phyloP scores from a whole-genome alignment of 805 yeast species.

The Lipomyces mesembrius region DNA sequence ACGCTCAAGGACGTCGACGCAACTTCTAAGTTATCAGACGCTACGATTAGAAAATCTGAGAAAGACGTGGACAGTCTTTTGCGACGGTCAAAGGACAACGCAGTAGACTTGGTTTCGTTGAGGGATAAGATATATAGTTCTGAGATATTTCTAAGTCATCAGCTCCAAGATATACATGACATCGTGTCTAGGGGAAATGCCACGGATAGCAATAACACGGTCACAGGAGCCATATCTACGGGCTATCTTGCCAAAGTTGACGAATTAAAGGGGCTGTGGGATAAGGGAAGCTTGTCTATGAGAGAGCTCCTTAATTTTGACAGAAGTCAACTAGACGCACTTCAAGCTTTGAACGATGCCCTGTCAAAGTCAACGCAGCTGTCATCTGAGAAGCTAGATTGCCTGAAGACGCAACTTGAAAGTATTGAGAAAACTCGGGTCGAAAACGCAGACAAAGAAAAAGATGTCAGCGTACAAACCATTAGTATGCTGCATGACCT shows the following conservation, averaged over 20 bases:
- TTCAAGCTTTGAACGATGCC: background rate
- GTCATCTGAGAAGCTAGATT: background rate
- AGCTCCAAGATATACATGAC: constrained; percentile 12
- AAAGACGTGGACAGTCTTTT: constrained; percentile 46
- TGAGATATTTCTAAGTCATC: constrained; percentile 27
- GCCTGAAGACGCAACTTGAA: background rate
- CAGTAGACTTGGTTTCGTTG: constrained; percentile 43
- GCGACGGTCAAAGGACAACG: constrained; percentile 47
- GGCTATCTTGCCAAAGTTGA: background rate
- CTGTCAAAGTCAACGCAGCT: background rate
- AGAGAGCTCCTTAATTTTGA: background rate
- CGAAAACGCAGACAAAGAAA: background rate
- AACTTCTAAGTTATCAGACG: constrained; percentile 44
- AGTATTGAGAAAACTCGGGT: background rate
- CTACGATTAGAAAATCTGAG: constrained; percentile 44
- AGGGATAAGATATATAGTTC: constrained; percentile 36
- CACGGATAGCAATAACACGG: background rate
- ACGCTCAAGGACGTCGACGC: constrained; percentile 43
- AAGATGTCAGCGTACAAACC: background rate
- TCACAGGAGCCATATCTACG: background rate
- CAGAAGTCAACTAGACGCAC: background rate
- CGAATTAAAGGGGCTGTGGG: background rate
- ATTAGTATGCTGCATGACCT: background rate
- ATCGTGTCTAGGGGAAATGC: background rate
- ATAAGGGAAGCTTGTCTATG: background rate